Conservation (phyloP, 768 basidiomycete genomes). For the Exsudoporus frostii region DNA sequence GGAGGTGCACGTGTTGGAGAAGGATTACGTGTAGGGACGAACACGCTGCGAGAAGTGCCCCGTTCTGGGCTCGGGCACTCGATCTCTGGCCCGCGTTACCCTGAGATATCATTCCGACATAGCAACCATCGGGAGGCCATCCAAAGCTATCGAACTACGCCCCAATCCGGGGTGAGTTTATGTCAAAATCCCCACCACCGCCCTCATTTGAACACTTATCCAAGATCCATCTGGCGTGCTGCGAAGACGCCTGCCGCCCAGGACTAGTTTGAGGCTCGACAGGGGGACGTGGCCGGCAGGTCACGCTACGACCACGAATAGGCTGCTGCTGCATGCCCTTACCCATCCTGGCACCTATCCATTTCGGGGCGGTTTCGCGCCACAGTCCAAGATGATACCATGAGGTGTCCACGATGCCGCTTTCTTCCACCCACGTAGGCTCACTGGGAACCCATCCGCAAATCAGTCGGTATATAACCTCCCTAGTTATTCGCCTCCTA, state of each 20-base stretch:
- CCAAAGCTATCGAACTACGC: constrained; percentile 7
- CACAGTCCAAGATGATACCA: constrained; percentile 31
- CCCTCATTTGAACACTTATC: constrained; percentile 11
- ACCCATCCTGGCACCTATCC: constrained; percentile 24
- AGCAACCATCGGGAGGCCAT: constrained; percentile 19
- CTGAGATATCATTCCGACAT: constrained; percentile 19
- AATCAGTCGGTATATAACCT: constrained; percentile 34
- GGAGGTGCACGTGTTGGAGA: constrained; percentile 24
- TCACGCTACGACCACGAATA: constrained; percentile 16
- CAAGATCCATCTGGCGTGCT: constrained; percentile 22
- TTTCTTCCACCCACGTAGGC: constrained; percentile 27
- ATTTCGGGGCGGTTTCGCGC: constrained; percentile 30
- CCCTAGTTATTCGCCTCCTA: constrained; percentile 10
- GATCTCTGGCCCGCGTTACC: constrained; percentile 23
- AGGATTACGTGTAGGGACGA: constrained; percentile 23
- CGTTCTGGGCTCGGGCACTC: constrained; percentile 26
- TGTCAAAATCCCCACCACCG: constrained; percentile 18
- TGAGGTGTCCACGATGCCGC: constrained; percentile 35
- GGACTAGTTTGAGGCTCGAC: constrained; percentile 11
- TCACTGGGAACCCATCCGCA: constrained; percentile 23
- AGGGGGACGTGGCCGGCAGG: constrained; percentile 15
- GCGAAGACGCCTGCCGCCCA: constrained; percentile 21
- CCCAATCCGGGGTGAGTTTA: constrained; percentile 20
- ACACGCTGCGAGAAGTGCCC: constrained; percentile 23
- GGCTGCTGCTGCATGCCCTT: constrained; percentile 27